Conservation (phyloP, 1,139 yeast species). For the Geotrichum restrictum region DNA sequence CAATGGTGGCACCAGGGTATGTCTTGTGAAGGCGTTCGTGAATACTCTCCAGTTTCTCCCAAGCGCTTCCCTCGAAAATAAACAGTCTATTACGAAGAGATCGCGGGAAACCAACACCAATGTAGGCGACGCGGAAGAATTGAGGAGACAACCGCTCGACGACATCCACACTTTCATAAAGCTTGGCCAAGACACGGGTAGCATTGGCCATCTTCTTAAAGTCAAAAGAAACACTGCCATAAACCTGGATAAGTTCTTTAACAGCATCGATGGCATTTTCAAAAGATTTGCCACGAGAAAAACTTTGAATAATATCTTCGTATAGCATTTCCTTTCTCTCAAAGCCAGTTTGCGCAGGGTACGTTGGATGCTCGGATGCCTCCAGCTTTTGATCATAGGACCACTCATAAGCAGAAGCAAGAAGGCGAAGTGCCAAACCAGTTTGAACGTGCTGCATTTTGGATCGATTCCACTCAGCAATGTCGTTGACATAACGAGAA, state of each 20-base stretch:
- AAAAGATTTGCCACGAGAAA: conserved; percentile 65
- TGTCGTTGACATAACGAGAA: conserved; percentile 69
- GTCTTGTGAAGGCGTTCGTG: conserved; percentile 70
- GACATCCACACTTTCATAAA: conserved; percentile 64
- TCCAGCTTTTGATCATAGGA: conserved; percentile 57
- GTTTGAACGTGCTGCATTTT: conserved; percentile 74
- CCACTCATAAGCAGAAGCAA: conserved; percentile 80
- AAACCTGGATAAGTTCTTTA: conserved; percentile 72
- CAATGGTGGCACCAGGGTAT: conserved; percentile 78
- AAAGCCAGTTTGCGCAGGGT: conserved; percentile 76
- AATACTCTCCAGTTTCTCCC: conserved; percentile 81
- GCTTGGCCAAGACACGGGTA: conserved; percentile 62
- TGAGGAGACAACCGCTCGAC: conserved; percentile 70
- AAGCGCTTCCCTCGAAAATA: conserved; percentile 84
- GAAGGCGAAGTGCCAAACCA: conserved; percentile 70
- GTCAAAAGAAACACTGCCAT: conserved; percentile 70
- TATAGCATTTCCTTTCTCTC: conserved; percentile 73
- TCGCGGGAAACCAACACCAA: conserved; percentile 82
- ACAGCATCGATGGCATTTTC: conserved; percentile 76
- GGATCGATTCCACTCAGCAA: conserved; percentile 61
- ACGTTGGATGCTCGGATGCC: conserved; percentile 58
- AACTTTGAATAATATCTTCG: conserved; percentile 68
- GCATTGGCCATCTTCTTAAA: conserved; percentile 72
- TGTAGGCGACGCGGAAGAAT: conserved; percentile 72
- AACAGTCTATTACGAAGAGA: conserved; percentile 72